phyloP scores from a whole-genome alignment of 768 basidiomycete species.

The Boletus pseudo-olivaceus region DNA sequence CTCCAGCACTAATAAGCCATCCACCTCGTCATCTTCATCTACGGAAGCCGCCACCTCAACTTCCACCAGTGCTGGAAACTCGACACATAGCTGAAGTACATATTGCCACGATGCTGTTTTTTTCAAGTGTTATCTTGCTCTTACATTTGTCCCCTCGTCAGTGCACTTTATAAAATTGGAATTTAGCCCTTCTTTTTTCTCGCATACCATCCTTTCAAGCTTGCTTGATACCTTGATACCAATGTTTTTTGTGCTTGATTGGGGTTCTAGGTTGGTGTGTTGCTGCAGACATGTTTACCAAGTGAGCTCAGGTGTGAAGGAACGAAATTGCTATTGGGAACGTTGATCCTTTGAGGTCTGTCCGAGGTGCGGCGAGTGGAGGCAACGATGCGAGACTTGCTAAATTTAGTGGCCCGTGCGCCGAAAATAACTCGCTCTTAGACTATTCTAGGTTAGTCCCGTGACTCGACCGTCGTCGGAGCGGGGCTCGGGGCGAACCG shows the following conservation, averaged over 20 bases:
- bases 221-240: constrained; percentile 2
- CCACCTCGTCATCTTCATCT: not conserved
- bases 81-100: constrained; percentile 2
- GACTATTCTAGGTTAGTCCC: no score
- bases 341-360: no score
- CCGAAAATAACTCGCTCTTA: no score
- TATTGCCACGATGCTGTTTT: no score
- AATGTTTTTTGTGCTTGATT: not conserved
- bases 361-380: not conserved
- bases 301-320: not conserved
- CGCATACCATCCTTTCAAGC: not conserved
- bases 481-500: constrained; percentile 20
- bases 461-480: no score
- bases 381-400: no score
- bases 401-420: no score
- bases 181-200: not conserved
- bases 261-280: not conserved
- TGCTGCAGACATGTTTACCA: not conserved
- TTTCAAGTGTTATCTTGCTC: not conserved
- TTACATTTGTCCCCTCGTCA: not conserved
- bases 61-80: constrained; percentile 1
- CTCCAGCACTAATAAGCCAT: not conserved
- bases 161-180: no score
- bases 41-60: not conserved
- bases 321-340: not conserved